A percentile compares a stretch with the other conserved stretches of the same genome.
phyloP scores from a whole-genome alignment of 495 filamentous ascomycete species.

The Paragyromitra xinjiangensis region DNA sequence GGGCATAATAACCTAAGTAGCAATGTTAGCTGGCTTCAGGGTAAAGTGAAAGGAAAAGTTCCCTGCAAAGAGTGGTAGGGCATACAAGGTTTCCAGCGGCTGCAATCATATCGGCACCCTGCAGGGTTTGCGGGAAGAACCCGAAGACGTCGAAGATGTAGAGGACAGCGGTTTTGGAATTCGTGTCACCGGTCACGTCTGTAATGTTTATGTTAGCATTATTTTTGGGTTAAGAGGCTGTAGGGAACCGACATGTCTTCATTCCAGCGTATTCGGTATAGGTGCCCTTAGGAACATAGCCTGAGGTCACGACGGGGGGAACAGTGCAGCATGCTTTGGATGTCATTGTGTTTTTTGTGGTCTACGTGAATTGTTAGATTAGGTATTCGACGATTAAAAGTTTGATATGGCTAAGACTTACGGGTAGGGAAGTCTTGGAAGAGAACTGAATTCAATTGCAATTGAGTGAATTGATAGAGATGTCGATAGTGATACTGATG shows the following conservation, averaged over 20 bases:
- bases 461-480: background rate
- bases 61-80: too few relatives aligned
- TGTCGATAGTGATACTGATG: background rate
- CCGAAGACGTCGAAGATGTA: constrained; percentile 78
- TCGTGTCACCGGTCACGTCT: constrained; percentile 71
- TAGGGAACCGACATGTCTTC: constrained; percentile 69
- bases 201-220: constrained; percentile 8
- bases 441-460: background rate
- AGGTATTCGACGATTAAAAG: background rate
- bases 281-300: constrained; percentile 71
- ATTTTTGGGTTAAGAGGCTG: background rate
- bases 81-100: constrained; percentile 62
- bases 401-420: background rate
- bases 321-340: constrained; percentile 77
- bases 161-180: constrained; percentile 69
- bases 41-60: too few relatives aligned
- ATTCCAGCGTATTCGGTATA: constrained; percentile 71
- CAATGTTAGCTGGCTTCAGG: background rate
- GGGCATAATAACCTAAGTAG: constrained; percentile 67
- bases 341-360: constrained; percentile 47
- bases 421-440: background rate
- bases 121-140: constrained; percentile 72
- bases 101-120: constrained; percentile 76
- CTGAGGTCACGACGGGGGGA: constrained; percentile 70
- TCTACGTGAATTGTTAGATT: background rate